phyloP scores from a whole-genome alignment of 2,329 filamentous ascomycete genomes.

The Aspergillus spinulosporus region DNA sequence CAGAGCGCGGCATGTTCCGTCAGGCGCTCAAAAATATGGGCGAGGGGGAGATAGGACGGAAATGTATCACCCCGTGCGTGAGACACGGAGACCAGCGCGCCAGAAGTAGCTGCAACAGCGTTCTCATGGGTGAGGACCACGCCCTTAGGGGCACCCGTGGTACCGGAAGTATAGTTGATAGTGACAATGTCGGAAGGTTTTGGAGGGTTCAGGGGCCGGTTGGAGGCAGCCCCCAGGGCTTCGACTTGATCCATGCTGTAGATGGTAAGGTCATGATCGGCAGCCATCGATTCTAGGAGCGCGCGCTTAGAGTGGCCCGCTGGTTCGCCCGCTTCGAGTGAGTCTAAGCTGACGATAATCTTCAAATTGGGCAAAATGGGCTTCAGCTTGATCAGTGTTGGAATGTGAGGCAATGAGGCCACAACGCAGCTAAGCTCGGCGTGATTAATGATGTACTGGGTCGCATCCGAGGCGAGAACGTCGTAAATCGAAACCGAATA shows the following conservation, averaged over 20 bases:
- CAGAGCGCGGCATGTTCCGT: constrained; percentile 74
- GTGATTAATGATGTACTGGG: constrained; percentile 95
- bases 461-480: constrained; percentile 85
- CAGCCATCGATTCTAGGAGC: constrained; percentile 72
- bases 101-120: constrained; percentile 70
- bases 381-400: constrained; percentile 75
- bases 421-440: constrained; percentile 72
- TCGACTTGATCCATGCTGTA: constrained; percentile 81
- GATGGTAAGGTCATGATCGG: constrained; percentile 72
- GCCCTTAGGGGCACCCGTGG: constrained; percentile 64
- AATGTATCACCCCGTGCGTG: constrained; percentile 62
- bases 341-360: constrained; percentile 82
- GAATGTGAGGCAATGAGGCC: constrained; percentile 77
- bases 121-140: constrained; percentile 75
- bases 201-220: constrained; percentile 70
- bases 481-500: constrained; percentile 95
- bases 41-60: constrained; percentile 87
- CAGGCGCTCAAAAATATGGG: constrained; percentile 90
- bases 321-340: constrained; percentile 75
- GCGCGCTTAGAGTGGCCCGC: constrained; percentile 75
- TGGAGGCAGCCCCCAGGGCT: constrained; percentile 69
- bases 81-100: constrained; percentile 57
- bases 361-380: constrained; percentile 78
- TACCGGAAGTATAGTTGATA: constrained; percentile 66
- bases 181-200: constrained; percentile 75